phyloP scores from a whole-genome alignment of 768 basidiomycete species.

The Mycena crocata region DNA sequence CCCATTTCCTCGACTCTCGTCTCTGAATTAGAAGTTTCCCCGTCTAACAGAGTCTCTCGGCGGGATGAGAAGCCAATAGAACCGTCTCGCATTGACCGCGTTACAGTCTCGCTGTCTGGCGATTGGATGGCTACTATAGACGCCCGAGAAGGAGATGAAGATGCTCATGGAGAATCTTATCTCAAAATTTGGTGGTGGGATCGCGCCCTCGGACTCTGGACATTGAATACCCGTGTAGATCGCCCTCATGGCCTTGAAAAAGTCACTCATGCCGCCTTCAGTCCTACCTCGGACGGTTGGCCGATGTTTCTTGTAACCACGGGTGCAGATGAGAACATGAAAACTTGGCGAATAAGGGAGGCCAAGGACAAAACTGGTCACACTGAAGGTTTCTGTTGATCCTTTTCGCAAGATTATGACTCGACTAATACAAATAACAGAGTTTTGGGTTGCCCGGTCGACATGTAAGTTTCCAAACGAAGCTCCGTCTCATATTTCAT shows the following conservation, averaged over 20 bases:
- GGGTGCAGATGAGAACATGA: constrained; percentile 80
- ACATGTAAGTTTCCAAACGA: constrained; percentile 77
- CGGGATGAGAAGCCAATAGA: constrained; percentile 82
- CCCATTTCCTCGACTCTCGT: constrained; percentile 75
- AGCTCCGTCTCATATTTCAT: constrained; percentile 72
- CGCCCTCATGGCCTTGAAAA: constrained; percentile 79
- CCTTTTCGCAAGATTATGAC: neutral
- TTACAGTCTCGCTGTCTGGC: constrained; percentile 73
- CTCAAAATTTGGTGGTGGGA: constrained; percentile 96
- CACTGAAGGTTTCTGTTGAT: constrained; percentile 57
- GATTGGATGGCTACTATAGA: constrained; percentile 96
- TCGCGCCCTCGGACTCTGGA: constrained; percentile 68
- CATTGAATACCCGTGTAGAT: constrained; percentile 90
- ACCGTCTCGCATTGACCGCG: constrained; percentile 79
- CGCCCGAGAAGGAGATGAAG: constrained; percentile 72
- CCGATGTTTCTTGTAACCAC: constrained; percentile 73
- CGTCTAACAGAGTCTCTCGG: constrained; percentile 90
- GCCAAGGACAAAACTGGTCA: constrained; percentile 57
- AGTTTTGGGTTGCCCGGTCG: constrained; percentile 85
- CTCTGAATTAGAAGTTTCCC: constrained; percentile 91
- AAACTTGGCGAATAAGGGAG: constrained; percentile 79
- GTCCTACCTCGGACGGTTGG: constrained; percentile 53
- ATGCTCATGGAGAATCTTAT: constrained; percentile 75
- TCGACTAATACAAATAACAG: constrained; percentile 45
- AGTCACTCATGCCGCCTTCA: constrained; percentile 78